Evolutionary conservation across 2,329 filamentous ascomycete species (phyloP), one percentile per base, ranked within the genome.

Genomic region (Talaromyces rugulosus): DNA sequence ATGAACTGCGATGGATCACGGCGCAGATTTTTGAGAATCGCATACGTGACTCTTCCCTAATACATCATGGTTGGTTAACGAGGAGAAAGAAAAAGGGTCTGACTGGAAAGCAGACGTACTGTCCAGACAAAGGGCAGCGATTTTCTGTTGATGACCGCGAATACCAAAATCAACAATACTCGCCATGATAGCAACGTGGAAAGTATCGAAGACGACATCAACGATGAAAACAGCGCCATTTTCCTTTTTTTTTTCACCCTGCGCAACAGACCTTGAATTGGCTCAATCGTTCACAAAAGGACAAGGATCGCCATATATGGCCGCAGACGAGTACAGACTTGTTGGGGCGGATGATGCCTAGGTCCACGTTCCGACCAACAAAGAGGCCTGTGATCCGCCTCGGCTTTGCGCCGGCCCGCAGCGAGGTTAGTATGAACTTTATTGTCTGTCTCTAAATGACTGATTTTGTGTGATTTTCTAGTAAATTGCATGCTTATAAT

Each of bases 71-170:
- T 42, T 40, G 18, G 58, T 72, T 18, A 44, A 33, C 47, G 6
- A 18, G 16, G 12, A 1, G 3, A 55, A 34, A 23, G 9, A 28
- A 11, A n/a, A 5, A 23, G 2, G 23, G 23, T 1, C 14, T 14
- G 51, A 44, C 51, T 30, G 50, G 23, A 58, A 44, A 31, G 23
- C 8, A 58, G 31, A 76, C 87, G 60, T 82, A 90, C 87, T 67
- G 91, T 91, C 90, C 90, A 94, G 9, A 85, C 84, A 50, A 91
- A 82, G 0, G 90, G 90, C 63, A 92, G 70, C 63, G 83, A 89
- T 81, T 94, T 94, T 77, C 88, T 80, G 74, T 93, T 94, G 51
- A 85, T 68, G 7, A 88, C 55, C 12, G 85, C 79, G 61, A 89
- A 84, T 12, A 84, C 57, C 14, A 88, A 53, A n/a, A 72, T 69